Percentiles rank a stretch among this genome's conserved stretches.
These are phyloP conservation scores for Hansenula sp. DNA, from an alignment of 1,139 yeast genomes.

Conservation along the genomic window DNA sequence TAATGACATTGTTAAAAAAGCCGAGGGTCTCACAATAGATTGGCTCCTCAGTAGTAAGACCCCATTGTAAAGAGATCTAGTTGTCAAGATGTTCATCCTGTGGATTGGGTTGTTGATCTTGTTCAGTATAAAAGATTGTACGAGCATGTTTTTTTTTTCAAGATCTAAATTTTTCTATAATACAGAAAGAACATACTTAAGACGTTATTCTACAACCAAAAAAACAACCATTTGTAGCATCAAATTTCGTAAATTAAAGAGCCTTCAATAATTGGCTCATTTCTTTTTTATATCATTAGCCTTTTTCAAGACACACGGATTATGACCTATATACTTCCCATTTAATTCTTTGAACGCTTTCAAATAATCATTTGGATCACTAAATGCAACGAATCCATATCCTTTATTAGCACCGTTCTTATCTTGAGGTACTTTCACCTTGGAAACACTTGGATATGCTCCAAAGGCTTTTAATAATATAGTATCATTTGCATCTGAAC, in stretches of 20 bases:
- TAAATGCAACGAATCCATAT: conserved; percentile 68
- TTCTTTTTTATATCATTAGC: conserved; percentile 43
- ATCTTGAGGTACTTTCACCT: conserved; percentile 53
- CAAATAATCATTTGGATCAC: conserved; percentile 57
- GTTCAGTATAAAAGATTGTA: too few species aligned
- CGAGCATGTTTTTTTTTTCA: neutral
- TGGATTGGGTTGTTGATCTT: neutral
- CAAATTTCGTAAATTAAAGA: neutral
- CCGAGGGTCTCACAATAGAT: too few species aligned
- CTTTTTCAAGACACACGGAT: conserved; percentile 65
- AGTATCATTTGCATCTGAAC: conserved; percentile 61
- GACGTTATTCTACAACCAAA: too few species aligned
- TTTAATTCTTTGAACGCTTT: conserved; percentile 71
- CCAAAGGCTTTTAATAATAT: conserved; percentile 47
- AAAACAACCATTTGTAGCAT: too few species aligned
- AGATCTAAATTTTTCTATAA: too few species aligned
- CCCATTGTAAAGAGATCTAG: too few species aligned
- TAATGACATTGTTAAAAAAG: too few species aligned
- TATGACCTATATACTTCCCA: conserved; percentile 70
- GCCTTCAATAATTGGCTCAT: neutral
- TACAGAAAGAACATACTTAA: too few species aligned
- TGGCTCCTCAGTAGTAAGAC: too few species aligned
- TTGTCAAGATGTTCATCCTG: neutral
- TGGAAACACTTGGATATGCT: conserved; percentile 44
- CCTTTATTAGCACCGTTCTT: conserved; percentile 41